A percentile compares a stretch with the other conserved stretches of the same genome.
Evolutionary conservation across 2,329 filamentous ascomycete genomes (phyloP).

Genomic region (Fusarium tuaranense): DNA sequence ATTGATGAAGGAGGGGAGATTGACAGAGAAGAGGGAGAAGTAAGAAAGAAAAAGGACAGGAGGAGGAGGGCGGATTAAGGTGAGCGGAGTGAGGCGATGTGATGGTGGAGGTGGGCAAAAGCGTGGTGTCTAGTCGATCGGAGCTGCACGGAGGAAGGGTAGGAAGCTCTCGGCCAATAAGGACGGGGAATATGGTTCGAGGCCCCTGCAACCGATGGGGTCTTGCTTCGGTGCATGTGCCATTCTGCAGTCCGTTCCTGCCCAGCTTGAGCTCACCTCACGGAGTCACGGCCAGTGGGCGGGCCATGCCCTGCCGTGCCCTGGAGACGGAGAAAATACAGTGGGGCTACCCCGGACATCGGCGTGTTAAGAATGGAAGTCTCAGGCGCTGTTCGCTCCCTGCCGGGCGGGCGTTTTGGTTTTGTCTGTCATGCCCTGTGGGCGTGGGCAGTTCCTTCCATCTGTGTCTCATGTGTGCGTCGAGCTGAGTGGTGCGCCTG

Average conservation of each 20-base stretch:
- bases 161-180: conserved; percentile 35
- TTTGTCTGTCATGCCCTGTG: not conserved
- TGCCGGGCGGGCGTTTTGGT: not conserved
- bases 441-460: not conserved
- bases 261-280: conserved; percentile 35
- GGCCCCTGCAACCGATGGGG: conserved; percentile 35
- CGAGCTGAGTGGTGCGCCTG: conserved; percentile 43
- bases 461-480: conserved; percentile 13
- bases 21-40: conserved; percentile 30
- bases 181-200: conserved; percentile 16
- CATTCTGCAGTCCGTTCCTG: conserved; percentile 10
- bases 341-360: conserved; percentile 47
- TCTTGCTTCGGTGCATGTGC: conserved; percentile 20
- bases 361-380: conserved; percentile 35
- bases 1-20: conserved; percentile 25
- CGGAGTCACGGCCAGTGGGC: conserved; percentile 7
- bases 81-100: conserved; percentile 36
- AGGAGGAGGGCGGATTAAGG: conserved; percentile 18
- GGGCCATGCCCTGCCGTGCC: not conserved
- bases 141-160: conserved; percentile 39
- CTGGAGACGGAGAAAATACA: conserved; percentile 16
- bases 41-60: conserved; percentile 16
- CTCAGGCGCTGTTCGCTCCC: conserved; percentile 10
- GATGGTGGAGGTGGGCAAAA: conserved; percentile 42
- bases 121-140: conserved; percentile 43